Conservation (phyloP, 2,329 filamentous ascomycete species). For the Epichloe aotearoae region DNA sequence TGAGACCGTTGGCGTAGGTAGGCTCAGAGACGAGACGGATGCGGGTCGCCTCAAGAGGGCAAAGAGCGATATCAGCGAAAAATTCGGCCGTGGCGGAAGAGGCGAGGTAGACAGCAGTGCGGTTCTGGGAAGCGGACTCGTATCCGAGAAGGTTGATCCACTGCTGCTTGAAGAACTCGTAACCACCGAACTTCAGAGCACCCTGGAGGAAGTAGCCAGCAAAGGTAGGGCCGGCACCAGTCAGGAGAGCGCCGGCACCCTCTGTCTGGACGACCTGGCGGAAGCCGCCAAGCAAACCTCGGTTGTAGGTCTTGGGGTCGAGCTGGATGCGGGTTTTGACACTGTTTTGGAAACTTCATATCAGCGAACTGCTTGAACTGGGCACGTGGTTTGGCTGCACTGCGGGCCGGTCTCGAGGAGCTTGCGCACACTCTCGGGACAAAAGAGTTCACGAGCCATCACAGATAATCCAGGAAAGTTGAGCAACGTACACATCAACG, state of each 20-base stretch:
- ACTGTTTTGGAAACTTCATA: slow-evolving; percentile 30
- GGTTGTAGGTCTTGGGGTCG: slow-evolving; percentile 80
- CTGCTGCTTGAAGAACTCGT: slow-evolving; percentile 95
- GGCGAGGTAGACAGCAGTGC: slow-evolving; percentile 68
- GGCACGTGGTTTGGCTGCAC: not conserved
- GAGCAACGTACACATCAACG: slow-evolving; percentile 93
- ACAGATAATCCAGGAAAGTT: not conserved
- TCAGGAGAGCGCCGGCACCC: slow-evolving; percentile 75
- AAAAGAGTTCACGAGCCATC: not conserved
- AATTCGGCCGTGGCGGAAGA: slow-evolving; percentile 53
- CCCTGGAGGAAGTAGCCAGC: slow-evolving; percentile 92
- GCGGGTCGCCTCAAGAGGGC: slow-evolving; percentile 85
- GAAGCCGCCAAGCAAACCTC: slow-evolving; percentile 75
- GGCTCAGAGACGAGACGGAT: slow-evolving; percentile 86
- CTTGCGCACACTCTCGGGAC: not conserved
- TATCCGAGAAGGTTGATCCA: slow-evolving; percentile 67
- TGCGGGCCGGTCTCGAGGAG: not conserved
- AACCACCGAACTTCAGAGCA: slow-evolving; percentile 87
- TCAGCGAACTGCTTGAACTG: not conserved
- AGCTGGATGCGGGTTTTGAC: slow-evolving; percentile 96
- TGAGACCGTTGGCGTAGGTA: slow-evolving; percentile 67
- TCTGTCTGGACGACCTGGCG: slow-evolving; percentile 72
- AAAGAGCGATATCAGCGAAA: slow-evolving; percentile 70
- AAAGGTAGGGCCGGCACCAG: slow-evolving; percentile 72
- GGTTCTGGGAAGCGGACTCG: slow-evolving; percentile 65